Evolutionary conservation across 1,284 basidiomycete genomes (phyloP).

Genomic region (Phellopilus nigrolimitatus): DNA sequence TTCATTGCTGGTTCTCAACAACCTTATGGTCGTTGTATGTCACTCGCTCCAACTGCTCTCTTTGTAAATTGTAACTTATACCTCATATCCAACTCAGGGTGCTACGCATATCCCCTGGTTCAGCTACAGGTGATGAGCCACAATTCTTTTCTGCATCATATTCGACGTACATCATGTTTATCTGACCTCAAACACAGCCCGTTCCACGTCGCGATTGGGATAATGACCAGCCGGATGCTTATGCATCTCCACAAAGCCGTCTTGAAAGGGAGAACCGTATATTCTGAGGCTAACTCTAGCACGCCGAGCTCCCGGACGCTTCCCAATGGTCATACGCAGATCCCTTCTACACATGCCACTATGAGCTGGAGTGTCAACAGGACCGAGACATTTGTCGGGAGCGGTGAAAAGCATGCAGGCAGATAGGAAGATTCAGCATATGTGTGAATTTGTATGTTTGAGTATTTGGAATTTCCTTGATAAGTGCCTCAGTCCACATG

Average conservation of each 20-base stretch:
- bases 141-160: conserved; percentile 20
- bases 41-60: background rate
- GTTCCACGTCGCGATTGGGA: conserved; percentile 45
- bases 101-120: conserved; percentile 42
- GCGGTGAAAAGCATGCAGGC: background rate
- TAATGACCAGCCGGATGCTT: conserved; percentile 41
- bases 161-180: background rate
- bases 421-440: background rate
- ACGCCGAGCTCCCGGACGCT: too few species aligned
- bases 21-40: conserved; percentile 41
- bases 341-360: background rate
- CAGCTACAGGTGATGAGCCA: too few species aligned
- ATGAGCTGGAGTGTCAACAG: background rate
- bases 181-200: conserved; percentile 30
- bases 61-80: background rate
- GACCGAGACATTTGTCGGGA: background rate
- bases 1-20: conserved; percentile 37
- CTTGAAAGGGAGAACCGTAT: background rate
- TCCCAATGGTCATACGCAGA: background rate
- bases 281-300: background rate
- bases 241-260: conserved; percentile 36
- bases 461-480: too few species aligned
- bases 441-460: background rate
- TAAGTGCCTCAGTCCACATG: too few species aligned
- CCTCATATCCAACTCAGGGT: background rate